These are phyloP conservation scores for Garcia nutans DNA, from an alignment of 345 rosid species.

Conservation along the genomic window DNA sequence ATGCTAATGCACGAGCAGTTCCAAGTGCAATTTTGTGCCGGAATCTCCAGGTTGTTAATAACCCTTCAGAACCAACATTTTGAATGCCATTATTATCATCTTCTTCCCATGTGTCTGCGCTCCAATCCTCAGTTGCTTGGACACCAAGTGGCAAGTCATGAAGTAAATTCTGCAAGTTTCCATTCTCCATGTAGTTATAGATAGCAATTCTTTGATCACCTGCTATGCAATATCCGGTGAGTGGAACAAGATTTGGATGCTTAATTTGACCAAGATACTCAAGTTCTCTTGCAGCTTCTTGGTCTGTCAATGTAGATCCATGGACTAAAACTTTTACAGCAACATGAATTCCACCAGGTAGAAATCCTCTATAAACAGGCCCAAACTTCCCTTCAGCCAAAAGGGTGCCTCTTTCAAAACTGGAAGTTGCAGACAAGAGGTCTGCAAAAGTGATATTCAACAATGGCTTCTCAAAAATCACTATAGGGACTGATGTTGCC, in stretches of 20 bases:
- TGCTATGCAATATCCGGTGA: constrained; percentile 87
- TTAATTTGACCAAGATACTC: constrained; percentile 87
- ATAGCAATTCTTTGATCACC: constrained; percentile 95
- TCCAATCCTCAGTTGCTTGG: constrained; percentile 83
- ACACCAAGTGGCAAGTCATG: constrained; percentile 84
- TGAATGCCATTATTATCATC: constrained; percentile 55
- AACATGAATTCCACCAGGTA: constrained; percentile 92
- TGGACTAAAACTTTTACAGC: constrained; percentile 91
- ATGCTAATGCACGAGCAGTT: constrained; percentile 86
- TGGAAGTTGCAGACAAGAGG: constrained; percentile 84
- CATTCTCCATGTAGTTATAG: constrained; percentile 95
- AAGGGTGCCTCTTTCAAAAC: constrained; percentile 80
- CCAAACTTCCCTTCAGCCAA: constrained; percentile 93
- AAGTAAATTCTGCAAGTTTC: constrained; percentile 87
- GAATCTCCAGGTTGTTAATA: constrained; percentile 72
- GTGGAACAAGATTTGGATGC: constrained; percentile 86
- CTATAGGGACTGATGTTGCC: constrained; percentile 65
- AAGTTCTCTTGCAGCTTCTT: constrained; percentile 86
- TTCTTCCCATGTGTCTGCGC: constrained; percentile 84
- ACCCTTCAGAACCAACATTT: constrained; percentile 58
- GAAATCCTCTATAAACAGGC: constrained; percentile 85
- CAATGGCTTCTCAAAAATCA: constrained; percentile 90
- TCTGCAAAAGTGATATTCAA: constrained; percentile 78
- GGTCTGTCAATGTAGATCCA: constrained; percentile 83
- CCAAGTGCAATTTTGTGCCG: constrained; percentile 87